A percentile compares a stretch with the other conserved stretches of the same genome.
phyloP scores from a whole-genome alignment of 2,329 filamentous ascomycete species.

The Botryotinia globosa region DNA sequence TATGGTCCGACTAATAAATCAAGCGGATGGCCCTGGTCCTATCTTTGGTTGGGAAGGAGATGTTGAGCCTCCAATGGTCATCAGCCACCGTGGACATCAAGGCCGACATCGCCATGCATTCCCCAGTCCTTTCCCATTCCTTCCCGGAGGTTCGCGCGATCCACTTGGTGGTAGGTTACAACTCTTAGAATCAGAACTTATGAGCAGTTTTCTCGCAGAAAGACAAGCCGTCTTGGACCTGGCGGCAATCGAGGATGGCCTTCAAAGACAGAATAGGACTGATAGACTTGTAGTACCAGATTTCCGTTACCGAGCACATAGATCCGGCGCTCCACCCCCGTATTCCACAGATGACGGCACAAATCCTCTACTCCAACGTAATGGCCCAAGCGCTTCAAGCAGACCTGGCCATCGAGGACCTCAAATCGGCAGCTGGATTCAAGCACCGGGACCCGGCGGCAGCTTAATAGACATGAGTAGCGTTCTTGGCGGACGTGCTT shows the following conservation, averaged over 20 bases:
- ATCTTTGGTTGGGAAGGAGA: constrained; percentile 58
- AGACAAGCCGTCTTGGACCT: not conserved
- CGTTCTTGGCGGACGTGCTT: constrained; percentile 35
- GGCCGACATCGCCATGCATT: constrained; percentile 54
- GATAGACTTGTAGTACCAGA: constrained; percentile 38
- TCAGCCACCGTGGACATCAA: constrained; percentile 41
- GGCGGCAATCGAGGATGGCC: not conserved
- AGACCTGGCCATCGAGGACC: constrained; percentile 49
- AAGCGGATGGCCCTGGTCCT: constrained; percentile 30
- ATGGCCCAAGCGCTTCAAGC: constrained; percentile 40
- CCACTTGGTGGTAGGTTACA: constrained; percentile 48
- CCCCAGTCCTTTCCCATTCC: constrained; percentile 62
- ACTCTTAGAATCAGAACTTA: constrained; percentile 20
- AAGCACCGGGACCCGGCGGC: constrained; percentile 42
- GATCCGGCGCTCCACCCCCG: constrained; percentile 48
- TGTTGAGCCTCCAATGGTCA: constrained; percentile 48
- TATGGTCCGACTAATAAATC: constrained; percentile 17
- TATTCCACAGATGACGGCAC: constrained; percentile 71
- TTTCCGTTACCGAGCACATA: constrained; percentile 49
- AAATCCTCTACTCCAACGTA: constrained; percentile 80
- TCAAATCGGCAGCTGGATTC: constrained; percentile 52
- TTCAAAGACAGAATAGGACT: constrained; percentile 30
- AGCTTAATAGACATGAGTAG: constrained; percentile 34
- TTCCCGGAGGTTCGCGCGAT: constrained; percentile 56
- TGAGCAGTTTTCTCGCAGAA: not conserved